A percentile compares a stretch with the other conserved stretches of the same genome.
phyloP scores from a whole-genome alignment of 2,329 filamentous ascomycete genomes.

The Cladophialophora chaetospira region DNA sequence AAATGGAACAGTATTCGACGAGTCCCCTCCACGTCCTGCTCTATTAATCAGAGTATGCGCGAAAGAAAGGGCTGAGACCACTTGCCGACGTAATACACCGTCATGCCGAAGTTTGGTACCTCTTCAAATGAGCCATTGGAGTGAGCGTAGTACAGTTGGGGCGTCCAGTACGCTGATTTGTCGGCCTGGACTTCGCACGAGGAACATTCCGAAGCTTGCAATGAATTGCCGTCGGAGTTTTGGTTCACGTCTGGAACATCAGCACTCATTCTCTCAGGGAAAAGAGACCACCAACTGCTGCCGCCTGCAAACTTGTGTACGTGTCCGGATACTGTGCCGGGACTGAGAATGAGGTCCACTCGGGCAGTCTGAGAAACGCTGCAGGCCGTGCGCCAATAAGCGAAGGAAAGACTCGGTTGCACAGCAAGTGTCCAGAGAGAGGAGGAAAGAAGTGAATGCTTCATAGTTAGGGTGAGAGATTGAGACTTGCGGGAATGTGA shows the following conservation, averaged over 20 bases:
- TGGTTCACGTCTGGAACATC: constrained; percentile 63
- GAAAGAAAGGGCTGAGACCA: constrained; percentile 12
- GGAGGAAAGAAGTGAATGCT: constrained; percentile 4
- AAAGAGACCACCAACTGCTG: constrained; percentile 61
- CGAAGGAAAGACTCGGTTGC: constrained; percentile 39
- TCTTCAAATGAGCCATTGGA: constrained; percentile 53
- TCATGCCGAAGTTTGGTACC: constrained; percentile 52
- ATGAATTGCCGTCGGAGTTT: constrained; percentile 56
- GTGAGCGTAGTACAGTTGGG: constrained; percentile 75
- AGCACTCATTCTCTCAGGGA: background rate
- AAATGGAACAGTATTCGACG: constrained; percentile 69
- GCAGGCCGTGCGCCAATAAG: constrained; percentile 91
- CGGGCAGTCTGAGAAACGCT: constrained; percentile 63
- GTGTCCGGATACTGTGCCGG: constrained; percentile 63
- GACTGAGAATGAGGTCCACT: constrained; percentile 70
- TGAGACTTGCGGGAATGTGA: background rate
- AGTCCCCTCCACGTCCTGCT: constrained; percentile 41
- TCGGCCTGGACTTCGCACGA: constrained; percentile 79
- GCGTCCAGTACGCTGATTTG: constrained; percentile 86
- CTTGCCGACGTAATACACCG: constrained; percentile 34
- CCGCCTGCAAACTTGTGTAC: constrained; percentile 76
- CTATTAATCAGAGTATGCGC: constrained; percentile 39
- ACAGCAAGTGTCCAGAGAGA: constrained; percentile 18
- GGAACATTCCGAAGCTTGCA: constrained; percentile 74
- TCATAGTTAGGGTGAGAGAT: constrained; percentile 11